phyloP scores from a whole-genome alignment of 2,329 filamentous ascomycete genomes.

The Westerdykella aurantiaca region DNA sequence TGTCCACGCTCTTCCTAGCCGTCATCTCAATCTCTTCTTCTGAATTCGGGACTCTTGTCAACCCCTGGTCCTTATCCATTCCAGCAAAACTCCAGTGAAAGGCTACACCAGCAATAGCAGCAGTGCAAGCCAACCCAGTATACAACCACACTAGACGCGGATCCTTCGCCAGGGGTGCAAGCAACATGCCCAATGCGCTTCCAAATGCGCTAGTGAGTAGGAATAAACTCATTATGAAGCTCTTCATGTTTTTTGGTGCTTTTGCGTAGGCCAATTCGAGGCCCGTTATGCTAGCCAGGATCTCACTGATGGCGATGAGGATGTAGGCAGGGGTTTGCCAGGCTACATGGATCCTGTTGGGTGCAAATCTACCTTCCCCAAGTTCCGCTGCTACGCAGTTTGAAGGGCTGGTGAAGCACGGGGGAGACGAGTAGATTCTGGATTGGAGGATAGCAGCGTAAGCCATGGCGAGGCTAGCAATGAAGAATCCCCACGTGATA shows the following conservation, averaged over 20 bases:
- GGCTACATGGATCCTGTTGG: slow-evolving; percentile 43
- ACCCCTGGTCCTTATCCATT: slow-evolving; percentile 6
- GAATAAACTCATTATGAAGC: slow-evolving; percentile 51
- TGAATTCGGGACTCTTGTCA: slow-evolving; percentile 3
- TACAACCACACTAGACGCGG: slow-evolving; percentile 65
- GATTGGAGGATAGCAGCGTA: slow-evolving; percentile 55
- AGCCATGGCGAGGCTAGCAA: slow-evolving; percentile 49
- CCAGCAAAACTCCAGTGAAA: slow-evolving; percentile 50
- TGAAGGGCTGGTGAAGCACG: slow-evolving; percentile 47
- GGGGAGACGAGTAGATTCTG: slow-evolving; percentile 49
- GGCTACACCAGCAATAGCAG: slow-evolving; percentile 45
- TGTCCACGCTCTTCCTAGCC: slow-evolving; percentile 2
- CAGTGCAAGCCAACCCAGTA: slow-evolving; percentile 49
- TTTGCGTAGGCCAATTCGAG: slow-evolving; percentile 46
- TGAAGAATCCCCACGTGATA: slow-evolving; percentile 49
- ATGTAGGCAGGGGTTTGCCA: slow-evolving; percentile 44
- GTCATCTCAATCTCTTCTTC: slow-evolving; percentile 13
- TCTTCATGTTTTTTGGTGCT: slow-evolving; percentile 44
- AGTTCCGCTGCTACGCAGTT: slow-evolving; percentile 34
- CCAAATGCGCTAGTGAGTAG: slow-evolving; percentile 56
- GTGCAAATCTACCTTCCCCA: slow-evolving; percentile 25
- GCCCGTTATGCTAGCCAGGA: slow-evolving; percentile 45
- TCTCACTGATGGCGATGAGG: slow-evolving; percentile 42
- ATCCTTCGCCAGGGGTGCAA: slow-evolving; percentile 57
- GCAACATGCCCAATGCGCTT: slow-evolving; percentile 55